Evolutionary conservation across 2,329 filamentous ascomycete species (phyloP), one percentile per base, ranked within the genome.

Genomic region (Parastagonospora avenae): DNA sequence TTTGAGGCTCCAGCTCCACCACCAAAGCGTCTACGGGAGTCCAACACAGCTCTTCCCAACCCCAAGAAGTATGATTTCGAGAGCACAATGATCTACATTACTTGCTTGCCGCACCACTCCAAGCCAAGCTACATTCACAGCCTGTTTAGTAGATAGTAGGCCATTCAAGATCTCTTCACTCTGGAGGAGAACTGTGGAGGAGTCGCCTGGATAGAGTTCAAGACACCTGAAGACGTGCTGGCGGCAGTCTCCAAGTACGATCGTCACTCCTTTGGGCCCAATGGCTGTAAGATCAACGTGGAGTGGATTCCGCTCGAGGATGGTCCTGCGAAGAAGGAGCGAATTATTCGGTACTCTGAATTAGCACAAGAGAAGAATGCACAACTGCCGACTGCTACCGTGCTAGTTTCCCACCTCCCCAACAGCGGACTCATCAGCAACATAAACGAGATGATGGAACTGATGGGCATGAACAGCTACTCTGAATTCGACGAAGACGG

Each of bases 121-220:
- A 31, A 31, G 29, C 29, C 29, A 31, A 31, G 29, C 29, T 7
- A 7, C 29, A 31, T 31, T 11, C 29, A 31, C 29, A 11, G 11
- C 7, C 7, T 31, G 11, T 7, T 31, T 11, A 11, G 11, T 31
- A 11, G 29, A 31, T 12, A 38, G 5, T 3, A 38, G 90, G 7
- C 29, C 11, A 31, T 31, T 8, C 7, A 31, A 11, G 29, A 31
- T 7, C 7, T 31, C 29, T 31, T 8, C 29, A 11, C 29, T 7
- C 29, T 31, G 7, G 29, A 7, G 7, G 29, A 31, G 7, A 11
- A 31, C 29, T 31, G 29, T 11, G 29, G 29, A 31, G 29, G 29
- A 7, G 29, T 31, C 7, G 29, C 29, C 7, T 31, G 29, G 29
- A 31, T 31, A 7, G 29, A 31, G 29, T 31, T 31, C 29, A 11